Evolutionary conservation across 257 asterid species (phyloP).

Genomic region (Salvia rosmarinus): DNA sequence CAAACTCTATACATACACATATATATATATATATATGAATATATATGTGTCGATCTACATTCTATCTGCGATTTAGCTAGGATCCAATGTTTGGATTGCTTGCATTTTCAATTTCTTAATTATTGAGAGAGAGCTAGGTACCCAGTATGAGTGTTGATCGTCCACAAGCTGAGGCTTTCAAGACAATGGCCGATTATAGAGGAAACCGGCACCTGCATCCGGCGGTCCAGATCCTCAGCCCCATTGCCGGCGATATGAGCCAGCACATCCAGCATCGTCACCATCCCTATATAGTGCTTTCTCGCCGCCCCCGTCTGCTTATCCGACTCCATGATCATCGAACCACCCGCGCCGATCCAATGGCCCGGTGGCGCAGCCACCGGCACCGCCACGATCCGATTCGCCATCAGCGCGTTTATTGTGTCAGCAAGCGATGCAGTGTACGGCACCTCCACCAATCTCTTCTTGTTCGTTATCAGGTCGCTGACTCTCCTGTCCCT

Average conservation of each 20-base stretch:
- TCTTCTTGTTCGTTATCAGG: conserved; percentile 45
- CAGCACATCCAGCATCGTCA: conserved; percentile 80
- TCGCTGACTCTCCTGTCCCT: conserved; percentile 66
- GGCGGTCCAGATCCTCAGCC: conserved; percentile 49
- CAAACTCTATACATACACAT: no score
- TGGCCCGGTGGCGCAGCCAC: conserved; percentile 99
- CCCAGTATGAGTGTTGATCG: conserved; percentile 72
- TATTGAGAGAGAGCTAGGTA: not conserved
- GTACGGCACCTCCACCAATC: conserved; percentile 90
- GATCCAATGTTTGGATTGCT: no score
- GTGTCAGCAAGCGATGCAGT: conserved; percentile 83
- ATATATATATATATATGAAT: no score
- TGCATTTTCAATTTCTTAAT: no score
- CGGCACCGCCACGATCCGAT: conserved; percentile 69
- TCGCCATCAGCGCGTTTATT: conserved; percentile 68
- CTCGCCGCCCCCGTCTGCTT: conserved; percentile 87
- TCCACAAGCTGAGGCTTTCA: conserved; percentile 94
- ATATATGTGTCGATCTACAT: no score
- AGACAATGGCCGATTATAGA: conserved; percentile 84
- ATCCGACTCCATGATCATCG: conserved; percentile 89
- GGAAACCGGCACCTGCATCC: conserved; percentile 76
- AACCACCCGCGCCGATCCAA: conserved; percentile 99
- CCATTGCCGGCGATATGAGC: conserved; percentile 69
- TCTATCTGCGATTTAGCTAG: no score
- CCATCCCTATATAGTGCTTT: conserved; percentile 94